Percentiles rank a stretch among this genome's conserved stretches.
Evolutionary conservation across 306 rosid genomes (phyloP).

Genomic region (Castanopsis chinensis): DNA sequence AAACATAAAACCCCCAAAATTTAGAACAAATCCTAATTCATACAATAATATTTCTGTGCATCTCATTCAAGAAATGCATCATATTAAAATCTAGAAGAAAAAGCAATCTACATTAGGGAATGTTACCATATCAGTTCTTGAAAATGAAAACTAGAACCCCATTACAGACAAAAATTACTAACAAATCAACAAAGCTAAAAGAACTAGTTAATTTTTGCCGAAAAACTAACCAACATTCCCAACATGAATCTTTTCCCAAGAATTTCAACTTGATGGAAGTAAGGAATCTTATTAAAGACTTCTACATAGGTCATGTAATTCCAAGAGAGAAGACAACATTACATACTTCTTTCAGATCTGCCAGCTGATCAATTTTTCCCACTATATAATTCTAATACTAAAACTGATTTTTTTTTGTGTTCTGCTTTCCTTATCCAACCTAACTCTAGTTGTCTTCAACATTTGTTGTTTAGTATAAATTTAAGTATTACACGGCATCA

Average conservation of each 20-base stretch:
- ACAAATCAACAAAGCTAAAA: not conserved
- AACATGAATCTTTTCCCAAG: no score
- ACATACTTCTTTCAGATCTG: not conserved
- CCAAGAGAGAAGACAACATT: not conserved
- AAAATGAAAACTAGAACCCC: not conserved
- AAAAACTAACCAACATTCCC: not conserved
- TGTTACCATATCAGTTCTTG: not conserved
- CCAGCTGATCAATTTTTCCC: not conserved
- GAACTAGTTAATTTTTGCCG: not conserved
- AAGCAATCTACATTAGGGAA: not conserved
- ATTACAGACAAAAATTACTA: not conserved
- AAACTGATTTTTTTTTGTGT: not conserved
- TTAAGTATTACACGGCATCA: not conserved
- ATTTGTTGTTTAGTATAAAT: not conserved
- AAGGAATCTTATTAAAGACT: not conserved
- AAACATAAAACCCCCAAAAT: conserved; percentile 25
- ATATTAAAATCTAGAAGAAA: conserved; percentile 6
- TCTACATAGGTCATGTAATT: not conserved
- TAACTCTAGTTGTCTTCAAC: not conserved
- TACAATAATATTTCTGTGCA: not conserved
- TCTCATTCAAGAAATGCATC: not conserved
- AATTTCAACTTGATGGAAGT: not conserved
- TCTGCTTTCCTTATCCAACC: not conserved
- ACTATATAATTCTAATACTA: not conserved
- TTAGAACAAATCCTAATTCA: conserved; percentile 8